Conservation (phyloP, 2,329 filamentous ascomycete species). For the Penicillium aurantiogriseum region DNA sequence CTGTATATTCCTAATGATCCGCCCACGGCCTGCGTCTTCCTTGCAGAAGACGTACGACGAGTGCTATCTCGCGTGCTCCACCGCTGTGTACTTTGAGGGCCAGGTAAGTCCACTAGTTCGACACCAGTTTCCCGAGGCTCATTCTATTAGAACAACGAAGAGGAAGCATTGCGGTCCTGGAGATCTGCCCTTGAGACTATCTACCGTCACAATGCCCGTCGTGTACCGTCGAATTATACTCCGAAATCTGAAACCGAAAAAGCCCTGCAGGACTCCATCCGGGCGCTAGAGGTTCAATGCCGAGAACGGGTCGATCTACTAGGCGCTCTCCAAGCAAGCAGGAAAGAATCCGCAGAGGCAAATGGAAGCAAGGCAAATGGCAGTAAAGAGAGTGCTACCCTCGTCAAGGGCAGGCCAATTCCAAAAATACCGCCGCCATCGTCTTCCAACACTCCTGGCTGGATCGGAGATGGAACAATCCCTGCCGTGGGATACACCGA, state of each 20-base stretch:
- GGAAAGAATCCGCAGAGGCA: conserved; percentile 46
- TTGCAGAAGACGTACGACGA: conserved; percentile 98
- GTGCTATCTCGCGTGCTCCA: conserved; percentile 90
- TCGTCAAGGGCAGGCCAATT: conserved; percentile 29
- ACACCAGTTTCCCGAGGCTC: conserved; percentile 12
- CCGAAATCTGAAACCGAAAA: conserved; percentile 80
- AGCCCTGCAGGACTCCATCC: conserved; percentile 75
- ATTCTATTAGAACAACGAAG: conserved; percentile 72
- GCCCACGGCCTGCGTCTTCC: conserved; percentile 62
- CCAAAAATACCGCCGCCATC: conserved; percentile 11
- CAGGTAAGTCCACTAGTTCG: conserved; percentile 58
- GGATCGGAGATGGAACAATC: conserved; percentile 78
- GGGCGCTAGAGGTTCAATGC: conserved; percentile 82
- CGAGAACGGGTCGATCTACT: conserved; percentile 89
- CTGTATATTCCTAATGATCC: conserved; percentile 45
- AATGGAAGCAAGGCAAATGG: conserved; percentile 23
- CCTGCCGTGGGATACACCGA: conserved; percentile 77
- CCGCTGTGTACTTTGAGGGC: conserved; percentile 91
- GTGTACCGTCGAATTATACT: conserved; percentile 65
- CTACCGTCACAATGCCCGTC: conserved; percentile 77
- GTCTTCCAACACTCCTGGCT: conserved; percentile 50
- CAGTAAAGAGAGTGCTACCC: conserved; percentile 23
- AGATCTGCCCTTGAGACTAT: conserved; percentile 84
- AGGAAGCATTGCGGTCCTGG: conserved; percentile 89
- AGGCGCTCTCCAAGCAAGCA: conserved; percentile 70